Base-by-base conservation (phyloP, 768 basidiomycete genomes). In the Leccinum uliginosum region DNA sequence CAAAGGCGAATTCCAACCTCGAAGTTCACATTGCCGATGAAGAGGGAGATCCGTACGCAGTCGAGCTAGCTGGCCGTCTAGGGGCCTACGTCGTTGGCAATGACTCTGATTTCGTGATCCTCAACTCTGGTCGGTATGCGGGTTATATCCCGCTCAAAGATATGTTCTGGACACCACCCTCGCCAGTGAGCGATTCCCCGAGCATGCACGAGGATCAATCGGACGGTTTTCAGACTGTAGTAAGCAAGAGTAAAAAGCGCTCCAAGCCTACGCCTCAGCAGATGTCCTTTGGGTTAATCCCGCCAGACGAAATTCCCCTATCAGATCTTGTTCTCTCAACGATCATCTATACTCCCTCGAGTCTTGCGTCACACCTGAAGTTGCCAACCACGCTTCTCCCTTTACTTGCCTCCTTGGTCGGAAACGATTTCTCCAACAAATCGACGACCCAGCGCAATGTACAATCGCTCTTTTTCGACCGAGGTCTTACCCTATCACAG, bases 21-120 rank as follows among this genome's bases (percentile, higher is more conserved):
- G 74, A 83, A 40, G 62, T 91, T 7, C 82, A 87, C 68, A 85
- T 86, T 59, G 89, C 90, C 6, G 89, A 92, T 62, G 85, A 85
- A 70, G 91, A 93, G 69, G 89, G 83, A 10, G 91, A 92, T 68
- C 87, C 89, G 3, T 91, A 83, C 62, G 84, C 87, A n/a, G 90
- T 93, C 6, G 90, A 90, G 62, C 77, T 93, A 8, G 91, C 91
- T 10, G 90, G 83, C 14, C 78, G 81, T 49, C 71, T 91, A 11
- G 78, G 80, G 9, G 91, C 82, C 32, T 93, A 86, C 61, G 89
- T 93, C 47, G 78, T 84, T 0, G 89, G 86, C 23, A 84, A 78
- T 58, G 91, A 93, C 74, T 93, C 90, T 3, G 91, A 93, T 68
- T 93, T 88, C 60, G 83, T 89, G 50, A 78, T 93, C 53, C 73